These are phyloP conservation scores for Falciphora oryzae DNA, from an alignment of 2,329 filamentous ascomycete species.

Conservation along the genomic window DNA sequence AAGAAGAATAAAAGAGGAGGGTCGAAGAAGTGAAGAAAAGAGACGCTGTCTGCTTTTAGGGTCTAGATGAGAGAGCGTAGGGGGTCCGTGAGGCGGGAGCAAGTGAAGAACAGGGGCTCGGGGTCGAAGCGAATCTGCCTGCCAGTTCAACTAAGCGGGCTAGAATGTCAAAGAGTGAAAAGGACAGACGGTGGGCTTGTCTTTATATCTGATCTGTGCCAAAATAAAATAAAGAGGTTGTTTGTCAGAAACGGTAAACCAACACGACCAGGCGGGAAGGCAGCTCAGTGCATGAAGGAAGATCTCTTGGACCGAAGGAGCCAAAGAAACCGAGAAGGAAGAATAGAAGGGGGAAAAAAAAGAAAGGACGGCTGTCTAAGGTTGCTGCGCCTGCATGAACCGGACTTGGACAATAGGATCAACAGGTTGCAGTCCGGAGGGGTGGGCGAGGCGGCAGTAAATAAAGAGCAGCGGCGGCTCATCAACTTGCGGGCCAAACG, in stretches of 20 bases:
- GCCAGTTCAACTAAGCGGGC: slow-evolving; percentile 9
- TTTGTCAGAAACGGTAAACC: no score
- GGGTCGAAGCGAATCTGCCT: slow-evolving; percentile 3
- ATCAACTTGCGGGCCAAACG: neutral
- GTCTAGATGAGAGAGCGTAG: neutral
- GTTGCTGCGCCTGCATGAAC: slow-evolving; percentile 10
- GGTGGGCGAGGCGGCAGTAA: slow-evolving; percentile 4
- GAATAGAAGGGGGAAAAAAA: neutral
- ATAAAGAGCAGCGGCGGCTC: slow-evolving; percentile 7
- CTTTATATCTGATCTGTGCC: no score
- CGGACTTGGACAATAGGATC: neutral
- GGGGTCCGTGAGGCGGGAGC: neutral
- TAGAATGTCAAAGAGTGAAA: neutral
- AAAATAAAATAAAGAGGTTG: no score
- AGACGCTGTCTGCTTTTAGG: neutral
- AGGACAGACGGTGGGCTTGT: no score
- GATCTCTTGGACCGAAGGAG: neutral
- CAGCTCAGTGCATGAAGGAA: slow-evolving; percentile 1
- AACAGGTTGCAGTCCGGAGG: neutral
- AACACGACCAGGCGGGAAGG: no score
- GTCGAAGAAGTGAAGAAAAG: neutral
- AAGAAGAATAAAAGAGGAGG: no score
- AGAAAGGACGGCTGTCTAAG: slow-evolving; percentile 9
- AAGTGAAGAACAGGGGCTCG: slow-evolving; percentile 3
- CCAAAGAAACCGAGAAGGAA: neutral